A percentile compares a stretch with the other conserved stretches of the same genome.
Evolutionary conservation across 1,284 basidiomycete species (phyloP).

Genomic region (Irpex sp.): DNA sequence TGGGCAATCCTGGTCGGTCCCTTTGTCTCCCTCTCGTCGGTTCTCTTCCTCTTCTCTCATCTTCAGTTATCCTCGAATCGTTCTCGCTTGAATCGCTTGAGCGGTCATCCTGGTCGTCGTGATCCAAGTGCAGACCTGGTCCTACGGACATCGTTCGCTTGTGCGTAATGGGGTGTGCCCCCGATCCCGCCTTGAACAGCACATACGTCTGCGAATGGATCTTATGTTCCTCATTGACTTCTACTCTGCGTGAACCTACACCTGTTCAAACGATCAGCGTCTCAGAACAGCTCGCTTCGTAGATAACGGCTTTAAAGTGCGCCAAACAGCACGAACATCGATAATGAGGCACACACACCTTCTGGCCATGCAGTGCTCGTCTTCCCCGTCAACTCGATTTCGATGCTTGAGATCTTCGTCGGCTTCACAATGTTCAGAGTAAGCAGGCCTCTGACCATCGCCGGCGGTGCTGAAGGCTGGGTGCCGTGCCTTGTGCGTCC

Average conservation of each 20-base stretch:
- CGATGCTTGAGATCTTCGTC: slow-evolving; percentile 84
- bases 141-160: slow-evolving; percentile 77
- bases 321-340: not conserved
- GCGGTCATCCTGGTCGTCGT: slow-evolving; percentile 36
- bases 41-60: slow-evolving; percentile 15
- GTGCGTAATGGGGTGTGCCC: slow-evolving; percentile 23
- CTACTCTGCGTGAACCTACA: slow-evolving; percentile 75
- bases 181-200: slow-evolving; percentile 60
- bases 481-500: slow-evolving; percentile 39
- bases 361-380: slow-evolving; percentile 75
- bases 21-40: slow-evolving; percentile 8
- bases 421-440: slow-evolving; percentile 80
- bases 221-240: slow-evolving; percentile 78
- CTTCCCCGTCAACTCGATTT: slow-evolving; percentile 75
- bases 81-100: slow-evolving; percentile 27
- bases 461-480: slow-evolving; percentile 55
- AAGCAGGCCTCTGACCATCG: slow-evolving; percentile 86
- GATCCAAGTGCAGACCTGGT: slow-evolving; percentile 49
- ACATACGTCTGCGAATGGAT: slow-evolving; percentile 73
- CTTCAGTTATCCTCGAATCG: slow-evolving; percentile 9
- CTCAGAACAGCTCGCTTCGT: not conserved
- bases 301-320: not conserved
- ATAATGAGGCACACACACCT: slow-evolving; percentile 46
- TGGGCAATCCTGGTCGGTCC: slow-evolving; percentile 5
- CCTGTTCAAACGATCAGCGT: slow-evolving; percentile 38